Evolutionary conservation across 257 asterid species (phyloP), one percentile per base, ranked within the genome.

Genomic region (Nicotiana attenuata): DNA sequence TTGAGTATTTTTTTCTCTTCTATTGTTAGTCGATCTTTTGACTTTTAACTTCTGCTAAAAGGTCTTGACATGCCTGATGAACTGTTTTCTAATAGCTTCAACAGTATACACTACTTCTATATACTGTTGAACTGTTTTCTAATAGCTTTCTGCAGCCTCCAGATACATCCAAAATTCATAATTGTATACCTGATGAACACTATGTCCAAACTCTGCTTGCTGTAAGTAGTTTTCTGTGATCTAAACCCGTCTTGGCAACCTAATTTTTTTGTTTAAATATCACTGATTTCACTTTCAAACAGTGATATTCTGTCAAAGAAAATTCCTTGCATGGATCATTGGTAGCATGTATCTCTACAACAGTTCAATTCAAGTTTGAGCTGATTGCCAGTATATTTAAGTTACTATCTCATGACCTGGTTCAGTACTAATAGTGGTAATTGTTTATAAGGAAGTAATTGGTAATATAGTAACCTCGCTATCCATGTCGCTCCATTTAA

Each of bases 101-200:
- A n/a, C n/a, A n/a, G n/a, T n/a, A n/a, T n/a, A n/a, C n/a, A 41
- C 56, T 73, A 35, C 77, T 78, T 55, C 20, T 56, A 15, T 16
- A 28, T 56, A 60, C 22, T 65, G 53, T 63, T 52, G 52, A 77
- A 75, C 55, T 45, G 35, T 45, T 82, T 69, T 86, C 33, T 24
- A 20, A 67, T 14, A 13, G 14, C 60, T 29, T 41, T 85, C 77
- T 89, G 90, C 94, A 96, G 99, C 93, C 99, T 80, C 88, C 92
- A 50, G 94, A 90, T 45, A 81, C 85, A 76, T 92, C 93, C 17
- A 90, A 89, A 85, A 97, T 94, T 88, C 99, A 96, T 86, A 94
- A 96, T 84, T 96, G 99, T 80, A 91, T 96, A 91, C 98, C 99
- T 26, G 99, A 96, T 87, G 99, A 96, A 90, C 99, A 96, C 83